Percentiles rank a stretch among this genome's conserved stretches.
phyloP scores from a whole-genome alignment of 208 protist genomes.

The Leishmania guyanensis region DNA sequence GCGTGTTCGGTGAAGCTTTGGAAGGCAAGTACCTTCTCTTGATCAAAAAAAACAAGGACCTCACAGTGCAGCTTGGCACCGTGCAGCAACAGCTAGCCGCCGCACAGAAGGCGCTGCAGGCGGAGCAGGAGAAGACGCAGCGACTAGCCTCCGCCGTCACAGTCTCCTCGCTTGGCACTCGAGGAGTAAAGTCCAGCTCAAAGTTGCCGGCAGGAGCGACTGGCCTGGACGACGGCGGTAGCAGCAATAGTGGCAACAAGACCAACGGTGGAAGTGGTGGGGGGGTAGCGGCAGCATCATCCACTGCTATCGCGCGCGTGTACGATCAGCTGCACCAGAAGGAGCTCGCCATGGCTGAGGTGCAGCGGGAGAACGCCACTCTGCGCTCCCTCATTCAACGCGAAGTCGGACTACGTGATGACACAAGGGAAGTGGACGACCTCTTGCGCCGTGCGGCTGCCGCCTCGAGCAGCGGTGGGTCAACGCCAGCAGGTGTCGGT shows the following conservation, averaged over 20 bases:
- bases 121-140: slow-evolving; percentile 41
- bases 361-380: slow-evolving; percentile 53
- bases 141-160: slow-evolving; percentile 20
- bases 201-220: slow-evolving; percentile 1
- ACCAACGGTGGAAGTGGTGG: background rate
- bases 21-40: slow-evolving; percentile 73
- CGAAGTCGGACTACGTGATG: slow-evolving; percentile 55
- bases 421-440: slow-evolving; percentile 41
- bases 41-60: slow-evolving; percentile 40
- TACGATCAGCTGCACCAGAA: slow-evolving; percentile 57
- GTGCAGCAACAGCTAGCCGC: slow-evolving; percentile 28
- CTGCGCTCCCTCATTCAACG: slow-evolving; percentile 50
- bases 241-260: background rate
- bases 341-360: slow-evolving; percentile 53
- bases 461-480: background rate
- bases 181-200: background rate
- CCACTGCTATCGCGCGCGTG: slow-evolving; percentile 38
- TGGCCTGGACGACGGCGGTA: background rate
- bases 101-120: slow-evolving; percentile 35
- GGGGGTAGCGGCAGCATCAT: slow-evolving; percentile 14
- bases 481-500: background rate
- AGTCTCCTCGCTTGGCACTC: slow-evolving; percentile 15
- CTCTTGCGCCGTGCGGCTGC: slow-evolving; percentile 31
- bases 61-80: slow-evolving; percentile 55
- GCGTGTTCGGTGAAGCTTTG: slow-evolving; percentile 35